Evolutionary conservation across 106 monocot genomes (phyloP), one percentile per base, ranked within the genome.

Genomic region (Phalaenopsis equestris): DNA sequence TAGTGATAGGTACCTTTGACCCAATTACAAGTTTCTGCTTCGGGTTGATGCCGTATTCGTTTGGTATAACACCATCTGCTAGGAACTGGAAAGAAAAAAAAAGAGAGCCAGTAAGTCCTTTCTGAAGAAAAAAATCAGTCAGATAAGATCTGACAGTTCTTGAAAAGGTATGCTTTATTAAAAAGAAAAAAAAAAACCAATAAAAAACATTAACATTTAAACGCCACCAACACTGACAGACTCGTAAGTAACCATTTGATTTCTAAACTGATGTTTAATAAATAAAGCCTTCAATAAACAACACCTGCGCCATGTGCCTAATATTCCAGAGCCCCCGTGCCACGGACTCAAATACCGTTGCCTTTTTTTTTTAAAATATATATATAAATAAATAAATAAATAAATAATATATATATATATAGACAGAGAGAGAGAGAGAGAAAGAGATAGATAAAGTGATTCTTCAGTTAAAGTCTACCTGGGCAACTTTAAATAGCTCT

Each of bases 51-150:
- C 98, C 98, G 79, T 99, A 99, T 42, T 99, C 98, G 72, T 94
- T 99, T 24, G 98, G 98, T 85, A 99, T 99, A 30, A 99, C 98
- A 74, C 94, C 92, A 92, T 99, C 98, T 68, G 98, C 98, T 83
- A 99, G 94, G 76, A 91, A 78, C 98, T 99, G 85, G 39, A 80
- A 86, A 68, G 73, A 24, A 24, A 76, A 76, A 8, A 76, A 76
- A 8, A 61, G 8, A 19, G 2, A 68, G 37, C 37, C 0, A 39
- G 9, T 70, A 41, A 38, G 18, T 70, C 7, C 9, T 39, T 39
- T 70, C 23, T 70, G 70, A 39, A 39, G 70, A 70, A 37, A 38
- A 70, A 61, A 21, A 21, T 14, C 4, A 65, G 64, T 65, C n/a
- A 23, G 23, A 65, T 65, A 14, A 14, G 23, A 23, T 65, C 52